Conservation (phyloP, 2,329 filamentous ascomycete species). For the Arachnopeziza araneosa region DNA sequence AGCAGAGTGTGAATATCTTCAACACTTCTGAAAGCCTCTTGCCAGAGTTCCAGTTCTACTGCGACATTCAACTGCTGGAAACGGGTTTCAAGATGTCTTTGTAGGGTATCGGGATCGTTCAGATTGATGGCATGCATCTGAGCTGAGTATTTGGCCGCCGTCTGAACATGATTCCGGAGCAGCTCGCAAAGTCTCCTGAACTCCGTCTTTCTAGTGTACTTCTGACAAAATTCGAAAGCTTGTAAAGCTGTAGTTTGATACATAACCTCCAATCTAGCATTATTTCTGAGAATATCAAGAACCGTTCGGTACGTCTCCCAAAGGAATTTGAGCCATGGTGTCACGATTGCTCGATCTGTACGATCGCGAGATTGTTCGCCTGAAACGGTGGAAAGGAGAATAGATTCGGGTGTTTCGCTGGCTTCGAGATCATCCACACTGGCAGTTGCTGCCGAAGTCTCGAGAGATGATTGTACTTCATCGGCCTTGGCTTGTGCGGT, state of each 20-base stretch:
- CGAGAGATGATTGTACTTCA: slow-evolving; percentile 83
- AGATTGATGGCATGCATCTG: slow-evolving; percentile 99
- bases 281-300: slow-evolving; percentile 97
- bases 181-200: slow-evolving; percentile 98
- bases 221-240: slow-evolving; percentile 97
- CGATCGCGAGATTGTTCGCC: slow-evolving; percentile 96
- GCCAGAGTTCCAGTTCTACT: slow-evolving; percentile 96
- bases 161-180: slow-evolving; percentile 96
- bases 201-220: slow-evolving; percentile 98
- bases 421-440: slow-evolving; percentile 95
- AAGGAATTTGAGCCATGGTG: slow-evolving; percentile 97
- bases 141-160: slow-evolving; percentile 95
- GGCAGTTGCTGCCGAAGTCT: slow-evolving; percentile 63
- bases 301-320: slow-evolving; percentile 99
- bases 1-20: slow-evolving; percentile 98
- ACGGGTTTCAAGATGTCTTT: slow-evolving; percentile 94
- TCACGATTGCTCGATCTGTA: slow-evolving; percentile 96
- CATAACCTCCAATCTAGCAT: slow-evolving; percentile 92
- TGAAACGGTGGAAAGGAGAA: slow-evolving; percentile 93
- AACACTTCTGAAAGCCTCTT: slow-evolving; percentile 98
- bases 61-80: slow-evolving; percentile 98
- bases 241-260: slow-evolving; percentile 98
- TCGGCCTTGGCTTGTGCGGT: slow-evolving; percentile 94
- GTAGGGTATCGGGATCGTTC: slow-evolving; percentile 92
- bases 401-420: slow-evolving; percentile 95